phyloP scores from a whole-genome alignment of 306 rosid species.

The Macrotyloma uniflorum region DNA sequence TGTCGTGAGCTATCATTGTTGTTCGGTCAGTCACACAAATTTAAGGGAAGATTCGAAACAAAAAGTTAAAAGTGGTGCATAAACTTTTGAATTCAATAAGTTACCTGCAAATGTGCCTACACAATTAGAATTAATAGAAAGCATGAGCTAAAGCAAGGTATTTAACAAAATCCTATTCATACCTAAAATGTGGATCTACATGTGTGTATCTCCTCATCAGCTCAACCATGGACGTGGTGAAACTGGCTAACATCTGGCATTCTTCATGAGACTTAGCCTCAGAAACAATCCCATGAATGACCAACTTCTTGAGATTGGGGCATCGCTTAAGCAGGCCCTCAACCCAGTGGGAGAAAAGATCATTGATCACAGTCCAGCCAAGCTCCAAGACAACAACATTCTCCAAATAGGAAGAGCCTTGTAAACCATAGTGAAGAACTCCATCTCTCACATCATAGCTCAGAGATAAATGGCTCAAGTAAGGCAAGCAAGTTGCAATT shows the following conservation, averaged over 20 bases:
- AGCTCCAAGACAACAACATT: slow-evolving; percentile 53
- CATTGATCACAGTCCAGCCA: slow-evolving; percentile 53
- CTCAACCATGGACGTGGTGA: slow-evolving; percentile 52
- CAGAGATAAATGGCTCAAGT: slow-evolving; percentile 51
- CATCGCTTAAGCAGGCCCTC: slow-evolving; percentile 54
- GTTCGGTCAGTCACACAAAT: slow-evolving; percentile 26
- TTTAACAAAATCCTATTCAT: slow-evolving; percentile 43
- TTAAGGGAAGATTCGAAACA: slow-evolving; percentile 22
- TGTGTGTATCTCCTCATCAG: slow-evolving; percentile 53
- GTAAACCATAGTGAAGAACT: slow-evolving; percentile 48
- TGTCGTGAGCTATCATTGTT: slow-evolving; percentile 27
- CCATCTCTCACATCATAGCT: slow-evolving; percentile 60
- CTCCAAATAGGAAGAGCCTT: slow-evolving; percentile 46
- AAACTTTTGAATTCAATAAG: slow-evolving; percentile 28
- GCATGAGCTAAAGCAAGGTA: slow-evolving; percentile 35
- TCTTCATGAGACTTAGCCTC: slow-evolving; percentile 51
- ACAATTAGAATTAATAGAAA: slow-evolving; percentile 33
- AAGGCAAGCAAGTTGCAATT: slow-evolving; percentile 56
- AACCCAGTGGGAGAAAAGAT: slow-evolving; percentile 53
- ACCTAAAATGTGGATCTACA: slow-evolving; percentile 54
- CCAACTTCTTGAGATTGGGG: slow-evolving; percentile 50
- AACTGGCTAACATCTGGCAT: slow-evolving; percentile 49
- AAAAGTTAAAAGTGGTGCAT: slow-evolving; percentile 23
- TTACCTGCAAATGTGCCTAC: slow-evolving; percentile 40
- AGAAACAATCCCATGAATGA: slow-evolving; percentile 51